phyloP scores from a whole-genome alignment of 208 protist genomes.

The Trypanosoma cruzi region DNA sequence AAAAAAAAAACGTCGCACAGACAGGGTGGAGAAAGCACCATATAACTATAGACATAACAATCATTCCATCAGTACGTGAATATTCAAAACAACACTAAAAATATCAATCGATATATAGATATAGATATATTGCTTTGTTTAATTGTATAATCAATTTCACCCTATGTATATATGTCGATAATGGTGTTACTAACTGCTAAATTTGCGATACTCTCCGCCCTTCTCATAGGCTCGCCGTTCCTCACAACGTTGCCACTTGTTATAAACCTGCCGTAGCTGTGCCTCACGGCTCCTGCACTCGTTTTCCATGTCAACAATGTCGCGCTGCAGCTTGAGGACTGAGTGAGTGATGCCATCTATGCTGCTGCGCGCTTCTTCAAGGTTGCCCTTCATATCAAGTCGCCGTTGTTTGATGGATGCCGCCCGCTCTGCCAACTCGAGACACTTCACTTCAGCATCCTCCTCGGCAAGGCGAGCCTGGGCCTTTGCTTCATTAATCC shows the following conservation, averaged over 20 bases:
- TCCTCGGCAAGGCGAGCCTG: constrained; percentile 17
- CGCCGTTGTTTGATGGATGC: constrained; percentile 21
- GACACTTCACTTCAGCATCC: constrained; percentile 5
- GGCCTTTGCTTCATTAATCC: constrained; percentile 10
- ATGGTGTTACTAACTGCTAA: constrained; percentile 3
- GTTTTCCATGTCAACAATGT: constrained; percentile 24
- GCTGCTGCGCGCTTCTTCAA: constrained; percentile 17
- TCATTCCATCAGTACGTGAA: neutral
- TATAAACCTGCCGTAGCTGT: constrained; percentile 16
- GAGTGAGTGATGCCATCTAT: constrained; percentile 22
- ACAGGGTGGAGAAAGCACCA: no score
- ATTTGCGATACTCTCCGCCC: neutral
- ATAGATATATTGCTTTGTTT: constrained; percentile 18
- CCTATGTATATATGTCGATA: constrained; percentile 9
- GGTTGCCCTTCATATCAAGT: constrained; percentile 18
- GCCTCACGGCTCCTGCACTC: constrained; percentile 23
- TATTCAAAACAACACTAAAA: neutral
- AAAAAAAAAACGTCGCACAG: no score
- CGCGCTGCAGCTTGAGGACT: constrained; percentile 22
- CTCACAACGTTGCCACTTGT: constrained; percentile 30
- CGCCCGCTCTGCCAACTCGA: constrained; percentile 22
- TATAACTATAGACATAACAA: neutral
- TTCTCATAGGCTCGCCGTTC: constrained; percentile 8
- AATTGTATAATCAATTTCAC: no score
- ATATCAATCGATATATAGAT: constrained; percentile 7